Evolutionary conservation across 1,284 basidiomycete genomes (phyloP), one percentile per base, ranked within the genome.

Genomic region (Phellopilus nigrolimitatus): DNA sequence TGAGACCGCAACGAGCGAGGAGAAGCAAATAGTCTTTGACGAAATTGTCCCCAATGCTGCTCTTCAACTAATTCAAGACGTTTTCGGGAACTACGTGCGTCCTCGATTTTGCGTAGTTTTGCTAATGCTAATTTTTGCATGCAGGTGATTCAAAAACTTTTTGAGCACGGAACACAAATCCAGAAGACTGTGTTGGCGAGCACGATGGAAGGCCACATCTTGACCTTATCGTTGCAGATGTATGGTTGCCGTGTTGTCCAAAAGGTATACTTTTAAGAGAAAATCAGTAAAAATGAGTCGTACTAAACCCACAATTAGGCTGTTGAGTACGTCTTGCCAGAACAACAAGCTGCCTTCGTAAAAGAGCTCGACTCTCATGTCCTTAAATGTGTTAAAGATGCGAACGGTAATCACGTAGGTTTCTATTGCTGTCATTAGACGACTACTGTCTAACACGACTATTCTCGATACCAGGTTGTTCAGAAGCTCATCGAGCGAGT

Each of bases 231-330:
- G 2, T 72, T 91, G 52, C 91, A 98, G 63, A 94, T 97, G 79
- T 99, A 99, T 67, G 95, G 95, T 4, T 99, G 95, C 66, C 80
- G 89, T n/a, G 88, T 91, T 3, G 84, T 91, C 17, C 89, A 91
- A 65, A 91, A 89, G 82, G 89, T 88, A 51, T n/a, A n/a, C n/a
- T n/a, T n/a, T n/a, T n/a, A n/a, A n/a, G n/a, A n/a, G n/a, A n/a
- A n/a, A n/a, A n/a, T n/a, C n/a, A n/a, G n/a, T n/a, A n/a, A n/a
- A n/a, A n/a, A 38, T 44, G 50, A n/a, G 31, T 33, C 22, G 21
- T 10, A 22, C 27, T 19, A 44, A 34, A 51, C 36, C 54, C 28
- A 21, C 12, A 22, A 49, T 49, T 55, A 95, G 86, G 91, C 91
- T n/a, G 75, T 97, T 31, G 92, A 97, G 63, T 82, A 79, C 61